Evolutionary conservation across 1,139 yeast species (phyloP).

Genomic region (Lodderomyces margitis): DNA sequence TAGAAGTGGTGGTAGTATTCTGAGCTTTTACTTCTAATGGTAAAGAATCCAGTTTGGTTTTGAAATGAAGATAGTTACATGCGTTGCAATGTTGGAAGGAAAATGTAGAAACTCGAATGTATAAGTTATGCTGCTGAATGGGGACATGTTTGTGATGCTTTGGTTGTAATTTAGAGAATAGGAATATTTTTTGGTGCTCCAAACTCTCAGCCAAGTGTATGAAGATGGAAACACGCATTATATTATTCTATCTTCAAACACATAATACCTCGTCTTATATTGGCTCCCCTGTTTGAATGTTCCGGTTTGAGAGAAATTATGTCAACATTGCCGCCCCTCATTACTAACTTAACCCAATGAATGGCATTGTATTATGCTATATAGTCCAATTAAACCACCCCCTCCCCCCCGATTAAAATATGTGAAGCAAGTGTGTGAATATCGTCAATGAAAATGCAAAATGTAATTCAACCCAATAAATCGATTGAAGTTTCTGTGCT

Average conservation of each 20-base stretch:
- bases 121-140: background rate
- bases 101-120: background rate
- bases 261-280: too few species aligned
- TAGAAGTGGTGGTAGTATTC: too few species aligned
- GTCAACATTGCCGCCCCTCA: too few species aligned
- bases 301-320: background rate
- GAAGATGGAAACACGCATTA: too few species aligned
- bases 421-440: too few species aligned
- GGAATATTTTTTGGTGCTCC: background rate
- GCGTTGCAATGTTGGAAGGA: background rate
- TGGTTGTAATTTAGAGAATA: background rate
- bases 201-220: too few species aligned
- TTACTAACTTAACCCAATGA: too few species aligned
- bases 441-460: too few species aligned
- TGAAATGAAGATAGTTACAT: background rate
- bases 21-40: too few species aligned
- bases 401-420: too few species aligned
- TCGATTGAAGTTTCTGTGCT: background rate
- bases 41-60: background rate
- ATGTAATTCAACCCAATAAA: too few species aligned
- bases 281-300: background rate
- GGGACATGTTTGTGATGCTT: conserved; percentile 1
- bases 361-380: background rate
- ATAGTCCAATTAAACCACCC: background rate
- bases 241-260: too few species aligned